Evolutionary conservation across 768 basidiomycete species (phyloP), one percentile per base, ranked within the genome.

Genomic region (Boletus rufocinnamomeus): DNA sequence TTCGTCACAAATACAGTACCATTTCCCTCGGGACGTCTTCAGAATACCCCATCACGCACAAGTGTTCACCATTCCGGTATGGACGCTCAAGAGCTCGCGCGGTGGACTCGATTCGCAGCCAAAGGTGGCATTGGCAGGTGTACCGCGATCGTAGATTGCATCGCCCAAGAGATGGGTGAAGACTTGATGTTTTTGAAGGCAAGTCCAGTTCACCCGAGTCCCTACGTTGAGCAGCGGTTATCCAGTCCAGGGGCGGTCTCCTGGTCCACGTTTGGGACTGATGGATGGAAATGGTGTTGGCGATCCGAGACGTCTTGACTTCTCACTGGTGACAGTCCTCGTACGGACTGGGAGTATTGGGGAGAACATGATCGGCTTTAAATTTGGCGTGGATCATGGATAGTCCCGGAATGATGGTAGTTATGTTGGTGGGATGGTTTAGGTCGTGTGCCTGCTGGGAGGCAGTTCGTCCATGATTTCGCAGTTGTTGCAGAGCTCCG

Each of bases 111-210:
- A 41, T 93, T 94, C 69, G 92, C 92, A 0, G 83, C 78, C 6
- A 93, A 92, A 66, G 92, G 92, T 0, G 92, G 92, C 16, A 91
- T 94, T 53, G 92, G 92, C 6, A 87, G 79, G 63, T 92, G 91
- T 62, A 85, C 83, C 1, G 92, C 92, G 5, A 56, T 80, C 27
- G 78, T 81, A 53, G 91, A 95, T 70, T 91, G 89, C 65, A 82
- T 90, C 21, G 90, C 90, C 2, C 84, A 91, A 69, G 79, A 80
- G 40, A 70, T 81, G 13, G 86, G 86, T 25, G 70, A 71, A 11
- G 92, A 94, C 72, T 79, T 95, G 46, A 95, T 95, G 92, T 93
- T 95, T 70, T 72, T 94, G 50, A 86, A 89, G 82, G 91, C 85
- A 55, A 49, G 82, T 67, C 17, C 34, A 1, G 7, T 54, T 32